Conservation (phyloP, 164 flowering plant genomes). For the Chimonanthus praecox region DNA sequence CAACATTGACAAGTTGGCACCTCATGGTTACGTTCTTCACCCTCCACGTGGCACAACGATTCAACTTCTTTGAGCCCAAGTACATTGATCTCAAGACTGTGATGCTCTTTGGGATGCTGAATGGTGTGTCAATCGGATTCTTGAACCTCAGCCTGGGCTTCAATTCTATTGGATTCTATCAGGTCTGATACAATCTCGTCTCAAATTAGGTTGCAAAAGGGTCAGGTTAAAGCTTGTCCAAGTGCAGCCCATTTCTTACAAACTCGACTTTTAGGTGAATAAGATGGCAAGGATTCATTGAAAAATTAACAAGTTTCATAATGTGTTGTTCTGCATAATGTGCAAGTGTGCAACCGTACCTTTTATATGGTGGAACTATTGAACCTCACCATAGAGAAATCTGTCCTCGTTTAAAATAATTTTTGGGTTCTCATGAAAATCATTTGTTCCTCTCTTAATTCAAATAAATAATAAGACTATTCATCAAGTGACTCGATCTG, state of each 20-base stretch:
- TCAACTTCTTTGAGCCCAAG: slow-evolving; percentile 76
- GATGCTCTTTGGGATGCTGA: slow-evolving; percentile 78
- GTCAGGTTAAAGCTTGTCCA: background rate
- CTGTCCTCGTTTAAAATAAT: background rate
- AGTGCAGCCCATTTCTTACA: background rate
- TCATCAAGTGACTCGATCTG: no score
- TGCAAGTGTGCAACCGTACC: background rate
- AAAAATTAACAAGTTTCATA: background rate
- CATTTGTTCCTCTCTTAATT: no score
- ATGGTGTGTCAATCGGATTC: slow-evolving; percentile 88
- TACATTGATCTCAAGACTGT: slow-evolving; percentile 76
- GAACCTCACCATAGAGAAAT: no score
- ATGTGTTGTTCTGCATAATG: background rate
- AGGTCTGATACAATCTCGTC: slow-evolving; percentile 29
- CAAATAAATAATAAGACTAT: no score
- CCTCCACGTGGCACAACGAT: slow-evolving; percentile 76
- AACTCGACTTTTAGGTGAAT: no score
- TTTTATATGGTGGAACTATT: background rate
- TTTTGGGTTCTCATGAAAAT: background rate
- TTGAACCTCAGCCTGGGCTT: slow-evolving; percentile 96
- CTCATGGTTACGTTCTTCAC: slow-evolving; percentile 94
- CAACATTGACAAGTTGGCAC: slow-evolving; percentile 98
- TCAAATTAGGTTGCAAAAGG: background rate
- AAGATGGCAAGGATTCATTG: no score
- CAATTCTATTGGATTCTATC: slow-evolving; percentile 95